Base-by-base conservation (phyloP, 2,329 filamentous ascomycete genomes). In the Alternaria gansuensis region DNA sequence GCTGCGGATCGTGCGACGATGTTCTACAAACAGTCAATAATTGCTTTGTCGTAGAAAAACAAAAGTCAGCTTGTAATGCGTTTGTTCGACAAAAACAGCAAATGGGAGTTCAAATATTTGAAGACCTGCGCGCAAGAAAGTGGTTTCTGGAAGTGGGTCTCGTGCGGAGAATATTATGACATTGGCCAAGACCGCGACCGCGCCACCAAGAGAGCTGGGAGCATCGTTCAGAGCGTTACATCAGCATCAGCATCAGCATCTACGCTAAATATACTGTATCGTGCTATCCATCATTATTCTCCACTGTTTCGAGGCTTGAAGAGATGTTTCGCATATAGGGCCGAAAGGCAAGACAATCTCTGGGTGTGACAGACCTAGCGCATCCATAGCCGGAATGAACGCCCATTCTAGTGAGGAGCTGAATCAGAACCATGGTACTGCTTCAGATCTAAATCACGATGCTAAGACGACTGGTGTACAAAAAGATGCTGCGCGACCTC, bases 351-450 rank as follows among this genome's bases (percentile, higher is more conserved):
- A 29, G 17, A 46, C 7, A 14, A n/a, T 7, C 17, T 7, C 2
- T 33, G 7, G 7, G 33, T 9, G 46, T 33, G n/a, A 24, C 14
- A 5, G 23, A 37, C 31, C 23, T 28, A 36, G 7, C 48, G 34
- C 31, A 37, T 21, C 29, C 33, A 17, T 29, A 36, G 31, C 48
- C 21, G 24, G 9, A 26, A 49, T 49, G 44, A 9, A 26, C 26
- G 14, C 17, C 23, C 37, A 8, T 11, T 21, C 13, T 1, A 23
- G 28, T 17, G 31, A 46, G 6, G 34, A 48, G 34, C 52, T 10
- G 44, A 24, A 17, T 34, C 17, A 49, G 6, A 23, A 33, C 43
- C 52, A 24, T 49, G 52, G 43, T 49, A 41, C 43, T 40, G 17
- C 34, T 49, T 21, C 29, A 40, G 17, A 13, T 17, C 5, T n/a